phyloP scores from a whole-genome alignment of 345 rosid species.

The Bruguiera sexangula region DNA sequence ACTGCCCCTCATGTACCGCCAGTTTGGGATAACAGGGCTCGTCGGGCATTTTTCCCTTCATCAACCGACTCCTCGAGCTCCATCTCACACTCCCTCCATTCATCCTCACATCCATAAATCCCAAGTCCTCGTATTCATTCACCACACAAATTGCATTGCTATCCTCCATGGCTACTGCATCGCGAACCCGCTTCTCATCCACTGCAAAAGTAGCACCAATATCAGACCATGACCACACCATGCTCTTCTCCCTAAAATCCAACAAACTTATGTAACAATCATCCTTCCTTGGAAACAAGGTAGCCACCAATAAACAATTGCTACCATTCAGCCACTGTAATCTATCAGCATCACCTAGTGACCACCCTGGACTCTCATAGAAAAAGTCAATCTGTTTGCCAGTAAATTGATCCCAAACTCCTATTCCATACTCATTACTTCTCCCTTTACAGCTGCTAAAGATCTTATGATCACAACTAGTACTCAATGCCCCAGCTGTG shows the following conservation, averaged over 20 bases:
- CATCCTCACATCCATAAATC: slow-evolving; percentile 84
- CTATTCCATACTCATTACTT: slow-evolving; percentile 90
- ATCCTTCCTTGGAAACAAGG: slow-evolving; percentile 91
- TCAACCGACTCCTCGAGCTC: slow-evolving; percentile 85
- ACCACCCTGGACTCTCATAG: slow-evolving; percentile 81
- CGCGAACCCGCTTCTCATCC: slow-evolving; percentile 89
- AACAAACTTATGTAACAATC: slow-evolving; percentile 90
- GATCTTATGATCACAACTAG: slow-evolving; percentile 54
- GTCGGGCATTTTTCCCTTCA: slow-evolving; percentile 81
- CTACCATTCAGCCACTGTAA: slow-evolving; percentile 72
- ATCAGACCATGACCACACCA: slow-evolving; percentile 99
- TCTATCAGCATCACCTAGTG: slow-evolving; percentile 92
- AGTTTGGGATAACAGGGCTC: slow-evolving; percentile 93
- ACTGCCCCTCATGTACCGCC: slow-evolving; percentile 74
- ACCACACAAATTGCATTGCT: slow-evolving; percentile 78
- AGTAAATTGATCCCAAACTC: slow-evolving; percentile 91
- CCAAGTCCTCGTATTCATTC: slow-evolving; percentile 89
- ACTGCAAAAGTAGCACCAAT: slow-evolving; percentile 47
- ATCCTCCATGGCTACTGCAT: slow-evolving; percentile 92
- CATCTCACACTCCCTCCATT: slow-evolving; percentile 73
- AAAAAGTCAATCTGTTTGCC: slow-evolving; percentile 88
- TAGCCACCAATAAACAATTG: slow-evolving; percentile 81
- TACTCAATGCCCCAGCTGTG: slow-evolving; percentile 84
- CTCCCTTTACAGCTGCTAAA: slow-evolving; percentile 87
- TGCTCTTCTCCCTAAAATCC: slow-evolving; percentile 75